Evolutionary conservation across 352 stramenopile species (phyloP), one percentile per base, ranked within the genome.

Genomic region (Thalassiosira livingstoniorum): DNA sequence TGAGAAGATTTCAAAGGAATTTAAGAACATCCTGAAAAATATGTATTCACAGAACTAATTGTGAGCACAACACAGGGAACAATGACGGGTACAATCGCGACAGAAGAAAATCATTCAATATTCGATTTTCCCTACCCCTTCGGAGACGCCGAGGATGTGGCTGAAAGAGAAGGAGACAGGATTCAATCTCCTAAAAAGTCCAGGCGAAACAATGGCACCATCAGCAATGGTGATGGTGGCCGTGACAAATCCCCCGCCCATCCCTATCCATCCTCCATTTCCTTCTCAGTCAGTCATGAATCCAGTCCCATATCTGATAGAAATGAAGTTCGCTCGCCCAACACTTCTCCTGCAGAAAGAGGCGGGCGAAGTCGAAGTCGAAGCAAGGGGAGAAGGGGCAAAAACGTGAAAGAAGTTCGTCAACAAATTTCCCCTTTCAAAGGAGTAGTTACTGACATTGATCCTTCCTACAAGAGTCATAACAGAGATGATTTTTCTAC

Each of bases 91-190:
- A 29, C 47, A 4, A 10, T 58, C 15, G 21, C 32, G 47, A 55
- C 57, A 5, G 74, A 82, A 18, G 74, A 82, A 31, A 82, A 76
- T 54, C 64, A 82, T 51, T 75, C 74, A 0, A 18, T 72, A 11
- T 82, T 82, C 25, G 65, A 82, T 34, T 82, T 64, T 66, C 74
- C 64, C 23, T 35, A 31, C 21, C 54, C 45, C 47, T 60, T 61
- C 39, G 11, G 18, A 3, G 29, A 2, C 23, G 45, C 34, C n/a
- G 25, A 11, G 2, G 27, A 43, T 39, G 11, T n/a, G n/a, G n/a
- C n/a, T n/a, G n/a, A n/a, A n/a, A n/a, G n/a, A n/a, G n/a, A n/a
- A n/a, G n/a, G n/a, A n/a, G n/a, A n/a, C n/a, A n/a, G n/a, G n/a
- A n/a, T n/a, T n/a, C n/a, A n/a, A n/a, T n/a, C n/a, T n/a, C n/a